Evolutionary conservation across 371 early-diverging fungal genomes (phyloP).

Genomic region (Actinomucor elegans): DNA sequence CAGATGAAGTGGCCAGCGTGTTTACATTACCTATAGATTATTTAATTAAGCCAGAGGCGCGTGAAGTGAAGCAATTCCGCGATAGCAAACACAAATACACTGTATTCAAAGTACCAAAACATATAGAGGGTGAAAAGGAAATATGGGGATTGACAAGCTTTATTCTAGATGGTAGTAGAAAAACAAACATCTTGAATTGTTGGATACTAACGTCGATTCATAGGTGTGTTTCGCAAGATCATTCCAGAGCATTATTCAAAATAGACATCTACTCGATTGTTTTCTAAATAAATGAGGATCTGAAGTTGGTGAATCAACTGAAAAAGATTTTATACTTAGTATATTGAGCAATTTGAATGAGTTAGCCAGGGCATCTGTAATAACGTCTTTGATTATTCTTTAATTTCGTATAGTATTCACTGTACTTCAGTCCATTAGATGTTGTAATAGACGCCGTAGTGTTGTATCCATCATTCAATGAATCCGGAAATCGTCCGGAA

Average conservation of each 20-base stretch:
- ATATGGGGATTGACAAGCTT: conserved; percentile 91
- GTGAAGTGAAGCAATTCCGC: conserved; percentile 59
- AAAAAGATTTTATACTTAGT: too few relatives aligned
- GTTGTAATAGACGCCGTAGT: too few relatives aligned
- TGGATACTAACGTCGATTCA: neutral
- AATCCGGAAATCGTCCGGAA: too few relatives aligned
- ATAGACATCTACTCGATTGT: too few relatives aligned
- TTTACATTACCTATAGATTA: conserved; percentile 72
- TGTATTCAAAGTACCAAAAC: conserved; percentile 57
- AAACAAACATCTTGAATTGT: neutral
- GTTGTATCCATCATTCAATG: too few relatives aligned
- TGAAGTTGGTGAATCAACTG: too few relatives aligned
- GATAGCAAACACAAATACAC: conserved; percentile 61
- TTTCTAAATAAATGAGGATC: too few relatives aligned
- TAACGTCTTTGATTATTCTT: too few relatives aligned
- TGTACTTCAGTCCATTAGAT: too few relatives aligned
- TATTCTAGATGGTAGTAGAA: conserved; percentile 59
- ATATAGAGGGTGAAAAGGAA: conserved; percentile 42
- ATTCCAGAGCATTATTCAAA: conserved; percentile 34
- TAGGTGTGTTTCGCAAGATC: conserved; percentile 40
- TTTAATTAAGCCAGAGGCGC: conserved; percentile 52
- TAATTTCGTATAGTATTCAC: too few relatives aligned
- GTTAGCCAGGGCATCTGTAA: too few relatives aligned
- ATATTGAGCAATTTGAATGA: too few relatives aligned
- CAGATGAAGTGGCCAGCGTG: conserved; percentile 70